A percentile compares a stretch with the other conserved stretches of the same genome.
These are phyloP conservation scores for Stagonosporopsis cucurbitacearum DNA, from an alignment of 2,329 filamentous ascomycete species.

Conservation along the genomic window DNA sequence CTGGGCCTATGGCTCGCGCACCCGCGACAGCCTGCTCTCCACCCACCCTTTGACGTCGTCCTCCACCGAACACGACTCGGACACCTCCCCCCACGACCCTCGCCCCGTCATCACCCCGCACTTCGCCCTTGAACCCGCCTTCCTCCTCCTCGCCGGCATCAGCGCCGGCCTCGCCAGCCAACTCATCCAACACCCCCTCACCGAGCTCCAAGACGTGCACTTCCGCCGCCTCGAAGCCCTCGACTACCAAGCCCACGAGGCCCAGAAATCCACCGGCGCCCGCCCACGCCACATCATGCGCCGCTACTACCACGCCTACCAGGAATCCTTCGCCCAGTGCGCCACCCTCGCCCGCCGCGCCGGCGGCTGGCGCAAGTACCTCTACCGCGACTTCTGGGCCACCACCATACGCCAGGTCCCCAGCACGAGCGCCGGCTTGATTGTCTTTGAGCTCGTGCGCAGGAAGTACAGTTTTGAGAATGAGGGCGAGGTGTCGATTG, in stretches of 20 bases:
- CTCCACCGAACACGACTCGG: too few species aligned
- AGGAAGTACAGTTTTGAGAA: constrained; percentile 73
- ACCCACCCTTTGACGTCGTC: constrained; percentile 4
- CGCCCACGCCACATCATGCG: constrained; percentile 52
- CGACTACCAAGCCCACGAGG: constrained; percentile 62
- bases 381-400: constrained; percentile 76
- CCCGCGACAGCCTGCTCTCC: constrained; percentile 34
- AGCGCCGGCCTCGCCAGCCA: constrained; percentile 73
- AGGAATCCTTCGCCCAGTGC: constrained; percentile 70
- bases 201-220: constrained; percentile 73
- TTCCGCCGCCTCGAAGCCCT: constrained; percentile 76
- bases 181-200: constrained; percentile 72
- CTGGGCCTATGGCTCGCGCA: constrained; percentile 65
- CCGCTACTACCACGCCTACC: constrained; percentile 74
- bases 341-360: constrained; percentile 64
- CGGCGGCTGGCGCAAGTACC: constrained; percentile 65
- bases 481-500: constrained; percentile 54
- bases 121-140: constrained; percentile 76
- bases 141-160: constrained; percentile 72
- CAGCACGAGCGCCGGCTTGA: constrained; percentile 76
- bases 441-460: constrained; percentile 79
- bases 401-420: constrained; percentile 76
- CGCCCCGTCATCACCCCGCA: constrained; percentile 70
- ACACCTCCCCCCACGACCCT: constrained; percentile 35
- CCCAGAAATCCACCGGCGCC: too few species aligned